These are phyloP conservation scores for Pyrus hybrid DNA, from an alignment of 331 rosid genomes.

Conservation along the genomic window DNA sequence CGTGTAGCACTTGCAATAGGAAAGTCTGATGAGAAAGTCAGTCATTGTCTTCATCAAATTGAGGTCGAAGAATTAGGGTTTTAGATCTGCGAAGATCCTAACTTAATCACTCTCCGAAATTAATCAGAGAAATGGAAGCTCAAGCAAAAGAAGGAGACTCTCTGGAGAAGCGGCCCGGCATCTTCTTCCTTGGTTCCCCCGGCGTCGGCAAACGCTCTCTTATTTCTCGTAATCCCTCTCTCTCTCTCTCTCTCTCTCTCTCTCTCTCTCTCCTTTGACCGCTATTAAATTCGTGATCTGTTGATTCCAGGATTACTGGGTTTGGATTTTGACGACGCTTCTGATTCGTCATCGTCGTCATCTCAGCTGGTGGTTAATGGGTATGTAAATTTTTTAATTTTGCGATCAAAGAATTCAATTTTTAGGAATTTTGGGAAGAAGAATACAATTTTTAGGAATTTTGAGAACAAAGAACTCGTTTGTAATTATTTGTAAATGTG, in stretches of 20 bases:
- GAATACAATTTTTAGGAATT: neutral
- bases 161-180: slow-evolving; percentile 54
- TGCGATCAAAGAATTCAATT: neutral
- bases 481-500: neutral
- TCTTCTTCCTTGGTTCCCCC: slow-evolving; percentile 63
- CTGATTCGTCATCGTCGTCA: slow-evolving; percentile 41
- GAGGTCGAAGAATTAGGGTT: neutral
- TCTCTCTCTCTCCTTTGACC: neutral
- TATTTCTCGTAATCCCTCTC: slow-evolving; percentile 45
- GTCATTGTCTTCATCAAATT: neutral
- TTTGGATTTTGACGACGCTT: slow-evolving; percentile 52
- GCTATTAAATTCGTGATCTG: neutral
- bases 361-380: slow-evolving; percentile 49
- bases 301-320: slow-evolving; percentile 50
- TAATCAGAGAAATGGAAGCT: neutral
- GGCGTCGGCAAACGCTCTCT: slow-evolving; percentile 83
- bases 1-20: neutral
- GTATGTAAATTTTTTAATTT: slow-evolving; percentile 20
- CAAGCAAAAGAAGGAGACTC: slow-evolving; percentile 1
- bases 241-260: neutral
- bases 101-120: neutral
- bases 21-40: neutral
- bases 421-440: neutral
- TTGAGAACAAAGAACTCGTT: neutral
- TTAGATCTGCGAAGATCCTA: neutral